These are phyloP conservation scores for Fusarium algeriense DNA, from an alignment of 2,329 filamentous ascomycete genomes.

Conservation along the genomic window DNA sequence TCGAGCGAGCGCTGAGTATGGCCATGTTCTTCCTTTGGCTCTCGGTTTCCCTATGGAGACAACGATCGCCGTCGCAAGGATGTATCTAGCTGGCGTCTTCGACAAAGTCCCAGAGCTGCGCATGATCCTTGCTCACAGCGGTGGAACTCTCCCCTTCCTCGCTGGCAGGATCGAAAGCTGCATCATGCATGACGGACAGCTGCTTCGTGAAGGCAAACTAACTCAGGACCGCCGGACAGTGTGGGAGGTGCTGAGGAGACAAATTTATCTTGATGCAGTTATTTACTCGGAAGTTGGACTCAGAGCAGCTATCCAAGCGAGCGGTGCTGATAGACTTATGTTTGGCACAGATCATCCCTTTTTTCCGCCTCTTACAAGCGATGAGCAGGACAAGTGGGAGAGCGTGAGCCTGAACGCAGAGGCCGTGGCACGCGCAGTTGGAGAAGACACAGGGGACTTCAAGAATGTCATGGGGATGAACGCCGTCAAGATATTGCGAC, in stretches of 20 bases:
- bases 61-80: slow-evolving; percentile 87
- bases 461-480: slow-evolving; percentile 71
- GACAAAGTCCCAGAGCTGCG: slow-evolving; percentile 77
- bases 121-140: slow-evolving; percentile 87
- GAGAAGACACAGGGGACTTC: slow-evolving; percentile 58
- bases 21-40: slow-evolving; percentile 87
- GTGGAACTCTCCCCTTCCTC: slow-evolving; percentile 88
- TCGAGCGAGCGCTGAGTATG: slow-evolving; percentile 75
- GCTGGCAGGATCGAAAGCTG: slow-evolving; percentile 91
- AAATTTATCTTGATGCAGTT: slow-evolving; percentile 90
- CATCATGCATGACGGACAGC: slow-evolving; percentile 82
- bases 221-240: slow-evolving; percentile 61
- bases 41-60: slow-evolving; percentile 93
- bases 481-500: slow-evolving; percentile 64
- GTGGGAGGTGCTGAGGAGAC: slow-evolving; percentile 72
- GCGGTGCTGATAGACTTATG: slow-evolving; percentile 77
- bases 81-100: slow-evolving; percentile 89
- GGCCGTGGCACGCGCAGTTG: slow-evolving; percentile 67
- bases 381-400: slow-evolving; percentile 75
- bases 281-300: slow-evolving; percentile 82
- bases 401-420: slow-evolving; percentile 69
- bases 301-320: slow-evolving; percentile 76
- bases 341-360: slow-evolving; percentile 89
- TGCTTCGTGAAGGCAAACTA: slow-evolving; percentile 72
- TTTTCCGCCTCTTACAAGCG: slow-evolving; percentile 78